Evolutionary conservation across 805 yeast species (phyloP).

Genomic region (Pichia pseudocactophila): DNA sequence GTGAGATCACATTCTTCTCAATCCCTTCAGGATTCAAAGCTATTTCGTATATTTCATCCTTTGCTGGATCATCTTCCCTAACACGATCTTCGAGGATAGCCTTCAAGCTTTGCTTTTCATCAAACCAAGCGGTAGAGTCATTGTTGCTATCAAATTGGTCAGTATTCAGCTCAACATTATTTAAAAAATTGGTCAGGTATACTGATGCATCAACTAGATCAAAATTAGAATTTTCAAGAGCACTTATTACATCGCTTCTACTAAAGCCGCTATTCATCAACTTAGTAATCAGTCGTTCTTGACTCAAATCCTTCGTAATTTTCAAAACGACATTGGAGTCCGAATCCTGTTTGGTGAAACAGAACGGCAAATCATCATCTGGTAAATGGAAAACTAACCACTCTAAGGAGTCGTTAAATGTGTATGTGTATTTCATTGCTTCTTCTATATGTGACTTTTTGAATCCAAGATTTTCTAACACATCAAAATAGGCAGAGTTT

Average conservation of each 20-base stretch:
- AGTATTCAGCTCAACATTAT: too few species aligned
- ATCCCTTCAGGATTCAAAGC: conserved; percentile 27
- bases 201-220: conserved; percentile 47
- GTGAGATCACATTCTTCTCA: conserved; percentile 21
- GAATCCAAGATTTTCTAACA: conserved; percentile 48
- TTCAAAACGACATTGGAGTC: conserved; percentile 54
- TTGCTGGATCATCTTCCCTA: conserved; percentile 30
- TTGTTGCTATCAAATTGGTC: too few species aligned
- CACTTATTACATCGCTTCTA: conserved; percentile 47
- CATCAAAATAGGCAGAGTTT: conserved; percentile 8
- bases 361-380: conserved; percentile 80
- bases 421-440: conserved; percentile 48
- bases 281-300: conserved; percentile 51
- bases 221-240: conserved; percentile 32
- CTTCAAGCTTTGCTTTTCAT: conserved; percentile 62
- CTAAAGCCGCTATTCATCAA: conserved; percentile 64
- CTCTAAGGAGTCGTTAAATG: conserved; percentile 48
- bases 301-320: conserved; percentile 40
- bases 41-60: conserved; percentile 28
- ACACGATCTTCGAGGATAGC: conserved; percentile 38
- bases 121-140: conserved; percentile 45
- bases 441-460: conserved; percentile 62
- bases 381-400: conserved; percentile 87
- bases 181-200: conserved; percentile 28
- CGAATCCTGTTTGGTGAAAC: conserved; percentile 46